Evolutionary conservation across 2,329 filamentous ascomycete genomes (phyloP), one percentile per base, ranked within the genome.

Genomic region (Paraconiothyrium brasiliense): DNA sequence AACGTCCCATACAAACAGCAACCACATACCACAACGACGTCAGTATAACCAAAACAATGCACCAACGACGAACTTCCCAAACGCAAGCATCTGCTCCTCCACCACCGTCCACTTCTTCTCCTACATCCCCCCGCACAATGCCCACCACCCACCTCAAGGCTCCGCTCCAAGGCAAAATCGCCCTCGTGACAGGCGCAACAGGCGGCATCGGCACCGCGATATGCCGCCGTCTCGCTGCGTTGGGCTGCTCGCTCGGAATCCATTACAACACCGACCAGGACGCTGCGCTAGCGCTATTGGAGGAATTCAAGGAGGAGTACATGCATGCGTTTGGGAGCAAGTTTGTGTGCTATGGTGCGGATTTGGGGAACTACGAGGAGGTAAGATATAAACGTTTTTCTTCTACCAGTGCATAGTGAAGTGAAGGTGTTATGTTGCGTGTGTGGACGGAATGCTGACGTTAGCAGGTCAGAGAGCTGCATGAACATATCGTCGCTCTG

Each of bases 131-230:
- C 20, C n/a, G 11, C 49, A 27, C 50, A 30, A 54, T 59, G 49
- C 14, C 54, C 30, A 22, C 35, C 22, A 11, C 22, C 37, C 39
- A 34, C 27, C 14, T 47, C 51, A 58, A 59, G 57, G 39, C 37
- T 13, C 58, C 50, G 32, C 65, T 72, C 1, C 49, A 44, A n/a
- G 62, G 62, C 14, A 65, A 73, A 20, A 61, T 79, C 67, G 62
- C 74, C 30, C 75, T 83, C 37, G 75, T 83, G 4, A 82, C 80
- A 16, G 81, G 81, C 22, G 81, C 80, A 9, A 82, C 80, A 22
- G 81, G 81, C 22, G 81, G 81, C 20, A 84, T 84, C 24, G 82
- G 81, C 6, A 72, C 71, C 55, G 79, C 81, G 3, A 82, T 81
- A 24, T 76, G 75, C 49, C 71, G 75, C 0, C 67, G 76, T 11